A percentile compares a stretch with the other conserved stretches of the same genome.
Conservation (phyloP, 306 rosid species). For the Casuarina equisetifolia region DNA sequence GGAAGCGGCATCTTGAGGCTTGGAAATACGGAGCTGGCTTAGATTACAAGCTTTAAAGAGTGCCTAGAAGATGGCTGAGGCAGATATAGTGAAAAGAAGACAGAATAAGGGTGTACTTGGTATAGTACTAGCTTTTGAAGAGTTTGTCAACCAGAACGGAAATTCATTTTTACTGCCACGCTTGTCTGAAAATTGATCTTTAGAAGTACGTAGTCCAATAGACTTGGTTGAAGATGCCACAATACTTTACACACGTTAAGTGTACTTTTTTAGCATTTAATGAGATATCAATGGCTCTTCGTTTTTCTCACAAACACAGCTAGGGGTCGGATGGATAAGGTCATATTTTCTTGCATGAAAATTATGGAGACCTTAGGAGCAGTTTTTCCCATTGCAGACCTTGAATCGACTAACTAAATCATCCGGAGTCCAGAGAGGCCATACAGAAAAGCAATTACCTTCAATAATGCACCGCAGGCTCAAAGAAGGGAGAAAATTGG, state of each 20-base stretch:
- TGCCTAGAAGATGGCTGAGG: constrained; percentile 7
- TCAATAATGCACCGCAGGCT: too few species aligned
- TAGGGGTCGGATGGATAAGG: not conserved
- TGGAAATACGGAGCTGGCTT: constrained; percentile 98
- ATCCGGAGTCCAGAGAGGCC: too few species aligned
- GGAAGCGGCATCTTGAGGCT: constrained; percentile 80
- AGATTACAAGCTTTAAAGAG: constrained; percentile 66
- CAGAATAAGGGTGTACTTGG: not conserved
- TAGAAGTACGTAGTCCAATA: not conserved
- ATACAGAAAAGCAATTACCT: too few species aligned
- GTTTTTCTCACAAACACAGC: not conserved
- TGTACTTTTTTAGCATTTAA: not conserved
- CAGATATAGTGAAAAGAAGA: not conserved
- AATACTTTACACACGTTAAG: not conserved
- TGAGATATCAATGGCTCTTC: not conserved
- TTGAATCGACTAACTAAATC: not conserved
- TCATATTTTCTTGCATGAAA: not conserved
- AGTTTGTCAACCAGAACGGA: not conserved
- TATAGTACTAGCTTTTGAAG: not conserved
- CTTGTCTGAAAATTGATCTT: constrained; percentile 3
- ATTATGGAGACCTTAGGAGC: too few species aligned
- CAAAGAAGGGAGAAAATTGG: too few species aligned
- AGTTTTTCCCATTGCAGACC: not conserved
- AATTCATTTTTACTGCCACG: not conserved
- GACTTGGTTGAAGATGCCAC: not conserved